These are phyloP conservation scores for Gelatoporia subvermispora DNA, from an alignment of 768 basidiomycete genomes.

Conservation along the genomic window DNA sequence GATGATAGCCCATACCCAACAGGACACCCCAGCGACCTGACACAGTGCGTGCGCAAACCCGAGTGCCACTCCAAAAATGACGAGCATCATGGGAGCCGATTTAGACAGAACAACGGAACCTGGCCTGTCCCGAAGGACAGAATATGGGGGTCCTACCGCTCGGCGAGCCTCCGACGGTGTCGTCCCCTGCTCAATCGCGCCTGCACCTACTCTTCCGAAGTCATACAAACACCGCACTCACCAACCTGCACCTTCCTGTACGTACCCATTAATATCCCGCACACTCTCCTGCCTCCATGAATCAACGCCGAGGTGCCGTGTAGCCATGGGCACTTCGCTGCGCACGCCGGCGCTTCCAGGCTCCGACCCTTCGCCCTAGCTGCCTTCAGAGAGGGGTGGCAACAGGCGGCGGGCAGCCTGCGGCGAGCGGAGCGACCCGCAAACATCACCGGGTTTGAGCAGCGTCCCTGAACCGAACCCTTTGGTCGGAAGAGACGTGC, in stretches of 20 bases:
- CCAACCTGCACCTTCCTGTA: slow-evolving; percentile 30
- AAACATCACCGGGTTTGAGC: slow-evolving; percentile 52
- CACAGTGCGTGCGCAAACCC: slow-evolving; percentile 24
- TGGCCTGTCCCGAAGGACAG: slow-evolving; percentile 23
- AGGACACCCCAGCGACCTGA: slow-evolving; percentile 2
- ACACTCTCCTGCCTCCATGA: slow-evolving; percentile 20
- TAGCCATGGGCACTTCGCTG: slow-evolving; percentile 52
- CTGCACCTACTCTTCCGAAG: background rate
- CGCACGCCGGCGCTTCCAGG: slow-evolving; percentile 48
- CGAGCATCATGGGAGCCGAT: too few relatives aligned
- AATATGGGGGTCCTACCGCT: slow-evolving; percentile 3
- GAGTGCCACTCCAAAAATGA: slow-evolving; percentile 2
- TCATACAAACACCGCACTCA: background rate
- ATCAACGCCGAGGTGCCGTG: slow-evolving; percentile 21
- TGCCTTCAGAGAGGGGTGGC: slow-evolving; percentile 15
- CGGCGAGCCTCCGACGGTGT: too few relatives aligned
- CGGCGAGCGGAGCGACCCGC: slow-evolving; percentile 45
- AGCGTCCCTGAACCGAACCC: slow-evolving; percentile 14
- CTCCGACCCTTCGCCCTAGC: slow-evolving; percentile 30
- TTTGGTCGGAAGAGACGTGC: slow-evolving; percentile 5
- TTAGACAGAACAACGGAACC: background rate
- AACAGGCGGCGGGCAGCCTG: slow-evolving; percentile 34
- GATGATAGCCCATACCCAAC: background rate
- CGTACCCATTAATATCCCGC: slow-evolving; percentile 20
- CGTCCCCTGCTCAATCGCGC: background rate